These are phyloP conservation scores for Aspergillus funiculosus DNA, from an alignment of 495 filamentous ascomycete genomes.

Conservation along the genomic window DNA sequence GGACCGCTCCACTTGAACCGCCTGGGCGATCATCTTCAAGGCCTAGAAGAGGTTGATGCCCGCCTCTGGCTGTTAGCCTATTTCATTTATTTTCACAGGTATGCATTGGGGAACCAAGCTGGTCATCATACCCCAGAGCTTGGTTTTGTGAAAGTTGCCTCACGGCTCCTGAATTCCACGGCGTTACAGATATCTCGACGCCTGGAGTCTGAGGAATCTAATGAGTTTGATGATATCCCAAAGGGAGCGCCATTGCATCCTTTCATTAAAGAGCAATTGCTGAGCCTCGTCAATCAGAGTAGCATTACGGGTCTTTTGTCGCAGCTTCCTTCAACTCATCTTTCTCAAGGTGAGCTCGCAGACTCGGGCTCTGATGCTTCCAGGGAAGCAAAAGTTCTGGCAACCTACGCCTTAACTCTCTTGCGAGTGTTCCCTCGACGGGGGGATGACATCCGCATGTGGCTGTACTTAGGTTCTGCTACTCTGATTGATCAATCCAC, in stretches of 20 bases:
- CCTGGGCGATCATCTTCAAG: slow-evolving; percentile 21
- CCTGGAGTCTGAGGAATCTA: slow-evolving; percentile 47
- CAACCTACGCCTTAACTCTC: slow-evolving; percentile 81
- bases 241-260: slow-evolving; percentile 40
- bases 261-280: slow-evolving; percentile 56
- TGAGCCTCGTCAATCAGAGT: slow-evolving; percentile 59
- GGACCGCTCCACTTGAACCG: slow-evolving; percentile 26
- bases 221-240: slow-evolving; percentile 30
- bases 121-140: slow-evolving; percentile 44
- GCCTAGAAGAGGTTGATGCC: slow-evolving; percentile 27
- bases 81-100: slow-evolving; percentile 67
- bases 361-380: slow-evolving; percentile 27
- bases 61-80: slow-evolving; percentile 75
- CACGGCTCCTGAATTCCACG: slow-evolving; percentile 55
- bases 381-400: slow-evolving; percentile 66
- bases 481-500: slow-evolving; percentile 34
- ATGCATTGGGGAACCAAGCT: slow-evolving; percentile 40
- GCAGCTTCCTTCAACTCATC: slow-evolving; percentile 31
- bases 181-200: slow-evolving; percentile 51
- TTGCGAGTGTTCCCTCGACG: slow-evolving; percentile 77
- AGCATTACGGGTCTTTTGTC: slow-evolving; percentile 56
- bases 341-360: slow-evolving; percentile 24
- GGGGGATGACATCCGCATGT: slow-evolving; percentile 91
- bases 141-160: slow-evolving; percentile 60
- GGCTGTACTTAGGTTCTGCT: slow-evolving; percentile 79